Percentiles rank a stretch among this genome's conserved stretches.
Conservation (phyloP, 345 rosid species). For the Salix brachista region DNA sequence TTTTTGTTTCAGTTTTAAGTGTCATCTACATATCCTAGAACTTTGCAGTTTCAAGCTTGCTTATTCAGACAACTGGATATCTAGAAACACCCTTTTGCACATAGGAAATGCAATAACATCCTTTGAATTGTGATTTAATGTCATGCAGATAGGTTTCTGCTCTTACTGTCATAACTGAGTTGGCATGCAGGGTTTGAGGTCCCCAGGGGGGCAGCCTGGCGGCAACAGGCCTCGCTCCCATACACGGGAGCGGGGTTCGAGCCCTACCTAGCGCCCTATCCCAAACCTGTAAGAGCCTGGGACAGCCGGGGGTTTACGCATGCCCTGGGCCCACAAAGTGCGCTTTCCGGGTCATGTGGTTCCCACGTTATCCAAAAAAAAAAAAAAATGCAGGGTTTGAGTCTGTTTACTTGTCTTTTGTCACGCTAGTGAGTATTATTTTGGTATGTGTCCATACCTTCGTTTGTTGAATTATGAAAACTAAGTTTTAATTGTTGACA, state of each 20-base stretch:
- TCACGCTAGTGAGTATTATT: neutral
- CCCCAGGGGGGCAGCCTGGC: no score
- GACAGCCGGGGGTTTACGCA: no score
- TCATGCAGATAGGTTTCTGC: neutral
- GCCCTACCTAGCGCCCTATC: no score
- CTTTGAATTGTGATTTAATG: neutral
- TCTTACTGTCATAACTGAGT: neutral
- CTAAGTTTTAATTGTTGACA: neutral
- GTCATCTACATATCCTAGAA: neutral
- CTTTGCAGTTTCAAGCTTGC: no score
- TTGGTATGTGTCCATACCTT: neutral
- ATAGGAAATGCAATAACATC: neutral
- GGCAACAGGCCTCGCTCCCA: no score
- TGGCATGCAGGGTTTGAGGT: neutral
- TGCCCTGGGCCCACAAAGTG: no score
- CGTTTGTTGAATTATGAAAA: constrained; percentile 2
- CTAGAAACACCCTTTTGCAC: neutral
- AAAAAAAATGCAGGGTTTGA: neutral
- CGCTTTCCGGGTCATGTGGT: no score
- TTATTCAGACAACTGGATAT: neutral
- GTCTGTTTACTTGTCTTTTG: neutral
- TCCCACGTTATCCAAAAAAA: no score
- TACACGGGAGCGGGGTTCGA: no score
- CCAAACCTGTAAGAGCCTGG: no score
- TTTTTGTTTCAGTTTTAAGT: neutral